Conservation (phyloP, 176 grass and related monocot genomes). For the Lolium rigidum region DNA sequence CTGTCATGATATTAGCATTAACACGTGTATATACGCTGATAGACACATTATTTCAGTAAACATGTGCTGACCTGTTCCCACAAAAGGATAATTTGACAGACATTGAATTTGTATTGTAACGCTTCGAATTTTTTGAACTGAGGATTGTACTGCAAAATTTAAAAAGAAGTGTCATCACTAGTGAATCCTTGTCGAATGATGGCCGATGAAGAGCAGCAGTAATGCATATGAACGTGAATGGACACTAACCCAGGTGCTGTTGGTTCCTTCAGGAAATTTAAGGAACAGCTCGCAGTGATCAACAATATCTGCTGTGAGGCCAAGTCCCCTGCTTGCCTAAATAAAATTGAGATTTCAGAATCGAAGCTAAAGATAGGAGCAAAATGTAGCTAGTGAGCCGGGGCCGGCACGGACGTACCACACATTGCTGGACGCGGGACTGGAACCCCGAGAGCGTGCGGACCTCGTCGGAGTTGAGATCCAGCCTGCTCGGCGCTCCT, state of each 20-base stretch:
- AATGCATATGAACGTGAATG: slow-evolving; percentile 43
- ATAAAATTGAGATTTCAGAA: slow-evolving; percentile 41
- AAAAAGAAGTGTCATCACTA: slow-evolving; percentile 28
- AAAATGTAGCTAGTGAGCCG: neutral
- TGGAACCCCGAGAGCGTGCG: slow-evolving; percentile 75
- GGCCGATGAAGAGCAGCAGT: neutral
- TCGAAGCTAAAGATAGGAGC: slow-evolving; percentile 4
- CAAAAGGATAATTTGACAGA: slow-evolving; percentile 81
- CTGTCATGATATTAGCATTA: slow-evolving; percentile 56
- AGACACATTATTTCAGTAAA: slow-evolving; percentile 36
- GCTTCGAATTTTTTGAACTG: slow-evolving; percentile 96
- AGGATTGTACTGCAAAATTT: slow-evolving; percentile 70
- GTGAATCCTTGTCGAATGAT: neutral
- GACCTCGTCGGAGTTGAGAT: slow-evolving; percentile 59
- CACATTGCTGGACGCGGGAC: slow-evolving; percentile 81
- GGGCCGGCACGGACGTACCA: slow-evolving; percentile 48
- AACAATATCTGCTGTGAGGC: slow-evolving; percentile 75
- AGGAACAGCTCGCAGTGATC: slow-evolving; percentile 90
- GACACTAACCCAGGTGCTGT: slow-evolving; percentile 37
- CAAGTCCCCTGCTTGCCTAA: slow-evolving; percentile 90
- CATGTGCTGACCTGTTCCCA: slow-evolving; percentile 84
- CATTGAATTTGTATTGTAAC: slow-evolving; percentile 79
- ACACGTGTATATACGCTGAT: slow-evolving; percentile 3
- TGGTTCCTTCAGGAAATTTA: slow-evolving; percentile 51
- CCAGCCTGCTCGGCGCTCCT: slow-evolving; percentile 49